A percentile compares a stretch with the other conserved stretches of the same genome.
These are phyloP conservation scores for Diaporthe aspalathi DNA, from an alignment of 2,329 filamentous ascomycete genomes.

Conservation along the genomic window DNA sequence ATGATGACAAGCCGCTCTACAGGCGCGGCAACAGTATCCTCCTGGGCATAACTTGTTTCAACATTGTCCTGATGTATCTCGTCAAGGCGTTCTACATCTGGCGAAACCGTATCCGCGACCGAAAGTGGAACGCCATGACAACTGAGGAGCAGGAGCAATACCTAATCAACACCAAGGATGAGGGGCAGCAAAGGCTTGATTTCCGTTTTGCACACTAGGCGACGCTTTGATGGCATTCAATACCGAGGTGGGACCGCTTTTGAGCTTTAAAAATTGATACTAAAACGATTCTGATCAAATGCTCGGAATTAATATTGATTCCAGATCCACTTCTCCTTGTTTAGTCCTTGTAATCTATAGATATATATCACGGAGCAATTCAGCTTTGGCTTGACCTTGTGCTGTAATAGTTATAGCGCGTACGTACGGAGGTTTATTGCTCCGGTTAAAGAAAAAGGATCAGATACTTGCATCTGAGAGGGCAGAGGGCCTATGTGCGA, in stretches of 20 bases:
- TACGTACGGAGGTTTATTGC: neutral
- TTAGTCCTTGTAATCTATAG: neutral
- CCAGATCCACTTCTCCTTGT: neutral
- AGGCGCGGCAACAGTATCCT: constrained; percentile 61
- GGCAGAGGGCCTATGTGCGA: too few species aligned
- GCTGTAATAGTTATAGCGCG: neutral
- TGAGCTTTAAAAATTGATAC: neutral
- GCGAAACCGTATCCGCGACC: constrained; percentile 57
- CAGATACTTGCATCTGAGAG: too few species aligned
- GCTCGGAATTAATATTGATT: too few species aligned
- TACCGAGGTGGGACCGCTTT: neutral
- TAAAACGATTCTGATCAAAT: too few species aligned
- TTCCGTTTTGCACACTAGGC: constrained; percentile 60
- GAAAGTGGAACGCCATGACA: constrained; percentile 56
- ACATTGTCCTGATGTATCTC: constrained; percentile 57
- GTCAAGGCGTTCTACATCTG: constrained; percentile 61
- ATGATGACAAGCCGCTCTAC: constrained; percentile 66
- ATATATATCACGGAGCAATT: neutral
- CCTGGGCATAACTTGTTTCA: constrained; percentile 59
- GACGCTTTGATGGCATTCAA: too few species aligned
- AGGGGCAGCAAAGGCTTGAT: constrained; percentile 66
- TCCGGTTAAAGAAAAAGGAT: neutral
- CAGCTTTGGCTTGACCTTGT: neutral
- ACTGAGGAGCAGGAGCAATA: constrained; percentile 61
- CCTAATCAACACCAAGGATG: constrained; percentile 59